Percentiles rank a stretch among this genome's conserved stretches.
Evolutionary conservation across 2,329 filamentous ascomycete species (phyloP).

Genomic region (Colletotrichum orchidophilum): DNA sequence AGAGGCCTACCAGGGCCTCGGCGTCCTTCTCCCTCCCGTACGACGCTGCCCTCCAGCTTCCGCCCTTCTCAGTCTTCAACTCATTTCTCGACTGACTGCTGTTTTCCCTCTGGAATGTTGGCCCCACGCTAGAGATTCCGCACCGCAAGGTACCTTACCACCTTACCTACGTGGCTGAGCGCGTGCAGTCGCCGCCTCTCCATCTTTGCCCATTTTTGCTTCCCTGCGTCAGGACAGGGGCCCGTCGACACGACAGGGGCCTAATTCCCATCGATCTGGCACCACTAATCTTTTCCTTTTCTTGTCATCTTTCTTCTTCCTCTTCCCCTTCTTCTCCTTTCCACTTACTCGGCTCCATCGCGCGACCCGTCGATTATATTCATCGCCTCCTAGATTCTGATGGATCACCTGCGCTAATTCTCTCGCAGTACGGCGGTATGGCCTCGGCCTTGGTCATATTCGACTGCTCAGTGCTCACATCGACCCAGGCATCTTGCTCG

Average conservation of each 20-base stretch:
- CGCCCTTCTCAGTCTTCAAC: background rate
- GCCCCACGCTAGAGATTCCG: background rate
- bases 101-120: background rate
- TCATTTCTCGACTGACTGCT: background rate
- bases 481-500: background rate
- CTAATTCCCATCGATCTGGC: constrained; percentile 31
- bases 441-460: constrained; percentile 4
- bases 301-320: constrained; percentile 14
- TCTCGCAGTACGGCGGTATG: background rate
- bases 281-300: constrained; percentile 13
- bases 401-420: background rate
- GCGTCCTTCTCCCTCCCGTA: background rate
- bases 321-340: background rate
- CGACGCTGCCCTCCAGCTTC: too few relatives aligned
- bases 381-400: background rate
- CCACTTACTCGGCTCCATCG: background rate
- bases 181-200: background rate
- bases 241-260: background rate
- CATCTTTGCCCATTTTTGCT: background rate
- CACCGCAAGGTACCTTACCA: too few relatives aligned
- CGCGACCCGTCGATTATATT: background rate
- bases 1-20: too few relatives aligned
- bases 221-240: constrained; percentile 2
- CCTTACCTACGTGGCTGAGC: background rate
- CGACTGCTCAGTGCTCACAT: constrained; percentile 4